Percentiles rank a stretch among this genome's conserved stretches.
phyloP scores from a whole-genome alignment of 2,329 filamentous ascomycete genomes.

The Aureobasidium uvarum region DNA sequence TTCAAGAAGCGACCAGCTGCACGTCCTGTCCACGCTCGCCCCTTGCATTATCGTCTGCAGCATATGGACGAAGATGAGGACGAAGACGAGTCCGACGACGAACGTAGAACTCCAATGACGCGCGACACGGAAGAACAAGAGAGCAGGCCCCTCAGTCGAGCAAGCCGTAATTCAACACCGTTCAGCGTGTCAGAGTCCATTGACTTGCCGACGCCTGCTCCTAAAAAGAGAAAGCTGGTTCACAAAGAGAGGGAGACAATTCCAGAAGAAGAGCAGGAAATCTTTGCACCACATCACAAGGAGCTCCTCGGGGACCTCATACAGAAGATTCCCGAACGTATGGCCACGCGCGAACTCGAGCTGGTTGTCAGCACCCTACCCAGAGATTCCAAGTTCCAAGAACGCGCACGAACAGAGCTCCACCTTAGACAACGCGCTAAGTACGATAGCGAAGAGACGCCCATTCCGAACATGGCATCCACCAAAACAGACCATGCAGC shows the following conservation, averaged over 20 bases:
- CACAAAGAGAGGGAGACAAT: constrained; percentile 32
- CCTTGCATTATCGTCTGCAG: constrained; percentile 76
- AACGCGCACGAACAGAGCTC: constrained; percentile 67
- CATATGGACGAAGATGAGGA: constrained; percentile 64
- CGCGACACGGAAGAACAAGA: constrained; percentile 84
- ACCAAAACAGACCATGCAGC: constrained; percentile 30
- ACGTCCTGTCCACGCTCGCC: constrained; percentile 62
- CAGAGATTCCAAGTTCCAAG: constrained; percentile 65
- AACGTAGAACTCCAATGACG: constrained; percentile 64
- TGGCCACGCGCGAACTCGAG: constrained; percentile 63
- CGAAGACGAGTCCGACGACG: constrained; percentile 76
- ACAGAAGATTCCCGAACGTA: constrained; percentile 65
- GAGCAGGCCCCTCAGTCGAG: constrained; percentile 74
- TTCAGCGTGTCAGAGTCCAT: constrained; percentile 51
- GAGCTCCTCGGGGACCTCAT: constrained; percentile 51
- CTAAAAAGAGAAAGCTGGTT: constrained; percentile 47
- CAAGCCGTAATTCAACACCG: constrained; percentile 53
- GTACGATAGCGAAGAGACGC: constrained; percentile 64
- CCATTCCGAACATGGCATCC: constrained; percentile 31
- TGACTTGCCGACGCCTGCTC: constrained; percentile 31
- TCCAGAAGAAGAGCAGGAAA: constrained; percentile 46
- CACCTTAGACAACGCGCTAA: constrained; percentile 75
- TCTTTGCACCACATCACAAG: constrained; percentile 44
- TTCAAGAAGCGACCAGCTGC: constrained; percentile 52
- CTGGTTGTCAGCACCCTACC: constrained; percentile 54